phyloP scores from a whole-genome alignment of 192 early-diverging fungal species.

The Coemansia sp. region DNA sequence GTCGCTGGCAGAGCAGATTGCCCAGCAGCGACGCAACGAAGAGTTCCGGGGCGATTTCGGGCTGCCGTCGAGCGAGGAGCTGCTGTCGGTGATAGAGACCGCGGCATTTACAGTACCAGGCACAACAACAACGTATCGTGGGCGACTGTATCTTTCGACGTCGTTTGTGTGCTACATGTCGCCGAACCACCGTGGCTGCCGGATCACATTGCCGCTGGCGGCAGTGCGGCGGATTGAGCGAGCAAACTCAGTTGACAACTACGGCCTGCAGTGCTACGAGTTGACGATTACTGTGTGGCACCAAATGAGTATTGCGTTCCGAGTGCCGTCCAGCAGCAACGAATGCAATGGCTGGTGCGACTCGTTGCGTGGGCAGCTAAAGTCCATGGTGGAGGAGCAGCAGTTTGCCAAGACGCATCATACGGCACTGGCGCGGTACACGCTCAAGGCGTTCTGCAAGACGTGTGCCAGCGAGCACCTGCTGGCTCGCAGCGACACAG shows the following conservation, averaged over 20 bases:
- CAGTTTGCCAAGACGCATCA: slow-evolving; percentile 59
- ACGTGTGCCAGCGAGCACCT: slow-evolving; percentile 77
- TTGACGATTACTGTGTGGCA: slow-evolving; percentile 90
- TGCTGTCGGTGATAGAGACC: slow-evolving; percentile 58
- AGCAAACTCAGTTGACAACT: slow-evolving; percentile 61
- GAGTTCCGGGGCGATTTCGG: slow-evolving; percentile 76
- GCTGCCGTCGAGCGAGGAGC: slow-evolving; percentile 72
- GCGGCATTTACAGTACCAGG: slow-evolving; percentile 59
- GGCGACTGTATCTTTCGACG: slow-evolving; percentile 82
- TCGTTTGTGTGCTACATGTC: slow-evolving; percentile 85
- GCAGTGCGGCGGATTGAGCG: slow-evolving; percentile 91
- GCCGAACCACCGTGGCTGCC: slow-evolving; percentile 65
- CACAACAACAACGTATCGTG: slow-evolving; percentile 51
- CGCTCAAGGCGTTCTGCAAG: slow-evolving; percentile 46
- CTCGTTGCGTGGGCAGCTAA: slow-evolving; percentile 68
- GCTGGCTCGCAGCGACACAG: slow-evolving; percentile 15
- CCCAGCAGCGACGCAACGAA: slow-evolving; percentile 75
- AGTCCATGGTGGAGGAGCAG: slow-evolving; percentile 77
- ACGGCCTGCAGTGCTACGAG: slow-evolving; percentile 52
- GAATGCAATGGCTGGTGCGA: slow-evolving; percentile 81
- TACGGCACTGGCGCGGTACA: slow-evolving; percentile 40
- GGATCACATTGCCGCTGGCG: slow-evolving; percentile 81
- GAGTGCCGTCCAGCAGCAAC: slow-evolving; percentile 65
- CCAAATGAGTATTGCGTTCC: slow-evolving; percentile 83
- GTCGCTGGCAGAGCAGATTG: slow-evolving; percentile 61